Percentiles rank a stretch among this genome's conserved stretches.
These are phyloP conservation scores for Microcyclospora pomicola DNA, from an alignment of 2,329 filamentous ascomycete genomes.

Conservation along the genomic window DNA sequence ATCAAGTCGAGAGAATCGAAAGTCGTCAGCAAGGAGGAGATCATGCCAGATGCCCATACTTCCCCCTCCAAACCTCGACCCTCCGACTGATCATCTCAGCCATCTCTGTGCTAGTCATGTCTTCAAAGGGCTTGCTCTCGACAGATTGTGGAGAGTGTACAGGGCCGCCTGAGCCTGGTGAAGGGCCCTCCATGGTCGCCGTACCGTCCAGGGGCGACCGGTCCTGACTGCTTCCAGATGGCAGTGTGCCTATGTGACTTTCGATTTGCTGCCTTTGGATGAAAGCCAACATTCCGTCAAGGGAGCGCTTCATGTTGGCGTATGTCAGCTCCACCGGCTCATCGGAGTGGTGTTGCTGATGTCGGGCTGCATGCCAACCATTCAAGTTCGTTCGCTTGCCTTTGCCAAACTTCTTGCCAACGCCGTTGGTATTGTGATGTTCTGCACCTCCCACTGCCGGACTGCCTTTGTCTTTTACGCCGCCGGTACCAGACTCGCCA, in stretches of 20 bases:
- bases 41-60: background rate
- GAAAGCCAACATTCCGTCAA: slow-evolving; percentile 69
- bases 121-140: slow-evolving; percentile 60
- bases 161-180: slow-evolving; percentile 19
- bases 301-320: slow-evolving; percentile 45
- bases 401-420: slow-evolving; percentile 7
- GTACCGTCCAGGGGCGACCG: slow-evolving; percentile 27
- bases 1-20: too few relatives aligned
- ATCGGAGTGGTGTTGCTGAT: slow-evolving; percentile 31
- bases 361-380: slow-evolving; percentile 22
- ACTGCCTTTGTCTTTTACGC: background rate
- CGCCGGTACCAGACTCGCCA: slow-evolving; percentile 5
- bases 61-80: slow-evolving; percentile 28
- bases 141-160: slow-evolving; percentile 2
- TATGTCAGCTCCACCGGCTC: slow-evolving; percentile 58
- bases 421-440: slow-evolving; percentile 1
- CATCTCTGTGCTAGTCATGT: slow-evolving; percentile 71
- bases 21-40: background rate
- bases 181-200: slow-evolving; percentile 2
- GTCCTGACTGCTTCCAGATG: slow-evolving; percentile 7
- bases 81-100: slow-evolving; percentile 75
- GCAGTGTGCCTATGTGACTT: slow-evolving; percentile 45
- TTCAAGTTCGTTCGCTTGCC: slow-evolving; percentile 13
- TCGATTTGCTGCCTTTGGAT: slow-evolving; percentile 83
- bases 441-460: background rate